Conservation (phyloP, 2,329 filamentous ascomycete genomes). For the Fusarium gaditjirri region DNA sequence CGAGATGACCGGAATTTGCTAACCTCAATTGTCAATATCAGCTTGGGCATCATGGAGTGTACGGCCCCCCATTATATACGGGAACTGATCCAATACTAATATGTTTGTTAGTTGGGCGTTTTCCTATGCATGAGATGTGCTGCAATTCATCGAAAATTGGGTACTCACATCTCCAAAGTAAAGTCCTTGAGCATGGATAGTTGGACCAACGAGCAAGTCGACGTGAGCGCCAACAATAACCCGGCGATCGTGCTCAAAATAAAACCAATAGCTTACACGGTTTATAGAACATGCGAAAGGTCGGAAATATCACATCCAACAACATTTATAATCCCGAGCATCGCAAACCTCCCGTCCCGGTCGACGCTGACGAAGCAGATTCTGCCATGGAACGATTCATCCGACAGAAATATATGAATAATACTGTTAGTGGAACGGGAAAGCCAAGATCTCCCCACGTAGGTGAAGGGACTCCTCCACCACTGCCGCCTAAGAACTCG, state of each 20-base stretch:
- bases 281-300: slow-evolving; percentile 87
- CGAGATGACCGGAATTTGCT: slow-evolving; percentile 36
- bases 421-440: slow-evolving; percentile 50
- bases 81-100: slow-evolving; percentile 32
- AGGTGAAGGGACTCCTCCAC: slow-evolving; percentile 68
- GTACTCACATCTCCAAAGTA: slow-evolving; percentile 98
- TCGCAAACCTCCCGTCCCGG: slow-evolving; percentile 82
- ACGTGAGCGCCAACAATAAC: slow-evolving; percentile 67
- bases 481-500: slow-evolving; percentile 72
- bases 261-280: slow-evolving; percentile 29
- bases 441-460: slow-evolving; percentile 52
- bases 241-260: background rate
- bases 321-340: slow-evolving; percentile 89
- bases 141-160: slow-evolving; percentile 92
- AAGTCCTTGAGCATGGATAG: slow-evolving; percentile 99
- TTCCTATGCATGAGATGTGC: slow-evolving; percentile 99
- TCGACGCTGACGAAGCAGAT: slow-evolving; percentile 93
- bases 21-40: slow-evolving; percentile 52
- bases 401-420: slow-evolving; percentile 88
- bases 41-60: slow-evolving; percentile 98
- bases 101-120: slow-evolving; percentile 76
- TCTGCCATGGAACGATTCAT: slow-evolving; percentile 96
- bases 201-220: slow-evolving; percentile 95
- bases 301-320: slow-evolving; percentile 88
- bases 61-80: slow-evolving; percentile 53